A percentile compares a stretch with the other conserved stretches of the same genome.
phyloP scores from a whole-genome alignment of 2,329 filamentous ascomycete genomes.

The Endocalyx cinctus region DNA sequence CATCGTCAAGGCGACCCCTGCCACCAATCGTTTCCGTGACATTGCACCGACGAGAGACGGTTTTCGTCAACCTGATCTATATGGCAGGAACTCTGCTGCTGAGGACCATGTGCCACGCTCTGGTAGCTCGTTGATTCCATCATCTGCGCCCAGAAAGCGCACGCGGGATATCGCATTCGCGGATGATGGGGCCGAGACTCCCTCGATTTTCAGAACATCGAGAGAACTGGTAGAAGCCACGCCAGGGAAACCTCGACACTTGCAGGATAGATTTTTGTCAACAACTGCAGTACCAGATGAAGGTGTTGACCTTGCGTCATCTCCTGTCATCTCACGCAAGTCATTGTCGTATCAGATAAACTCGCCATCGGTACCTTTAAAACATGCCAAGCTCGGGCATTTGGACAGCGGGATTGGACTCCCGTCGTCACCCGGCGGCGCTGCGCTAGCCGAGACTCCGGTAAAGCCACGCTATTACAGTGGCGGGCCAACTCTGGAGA shows the following conservation, averaged over 20 bases:
- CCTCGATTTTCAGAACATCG: slow-evolving; percentile 18
- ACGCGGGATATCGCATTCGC: slow-evolving; percentile 27
- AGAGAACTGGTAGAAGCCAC: slow-evolving; percentile 18
- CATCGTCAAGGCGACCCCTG: slow-evolving; percentile 55
- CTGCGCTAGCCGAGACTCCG: slow-evolving; percentile 30
- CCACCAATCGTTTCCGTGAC: slow-evolving; percentile 50
- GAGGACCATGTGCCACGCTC: slow-evolving; percentile 30
- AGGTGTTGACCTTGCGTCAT: slow-evolving; percentile 24
- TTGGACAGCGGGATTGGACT: slow-evolving; percentile 26
- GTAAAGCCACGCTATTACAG: slow-evolving; percentile 23
- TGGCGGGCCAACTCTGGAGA: slow-evolving; percentile 15
- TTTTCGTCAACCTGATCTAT: too few species aligned
- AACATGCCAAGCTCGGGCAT: slow-evolving; percentile 13
- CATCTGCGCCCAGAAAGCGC: slow-evolving; percentile 33
- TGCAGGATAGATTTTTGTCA: slow-evolving; percentile 14
- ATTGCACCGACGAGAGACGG: too few species aligned
- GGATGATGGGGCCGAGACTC: slow-evolving; percentile 24
- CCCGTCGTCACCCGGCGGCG: slow-evolving; percentile 21
- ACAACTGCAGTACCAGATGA: slow-evolving; percentile 19
- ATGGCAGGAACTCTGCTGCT: slow-evolving; percentile 16
- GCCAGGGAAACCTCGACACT: slow-evolving; percentile 14
- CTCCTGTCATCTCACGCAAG: slow-evolving; percentile 22
- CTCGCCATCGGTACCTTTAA: slow-evolving; percentile 11
- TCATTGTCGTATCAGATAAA: slow-evolving; percentile 13
- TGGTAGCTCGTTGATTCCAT: slow-evolving; percentile 36